These are phyloP conservation scores for Mrakiaceae sp. DNA, from an alignment of 1,284 basidiomycete genomes.

Conservation along the genomic window DNA sequence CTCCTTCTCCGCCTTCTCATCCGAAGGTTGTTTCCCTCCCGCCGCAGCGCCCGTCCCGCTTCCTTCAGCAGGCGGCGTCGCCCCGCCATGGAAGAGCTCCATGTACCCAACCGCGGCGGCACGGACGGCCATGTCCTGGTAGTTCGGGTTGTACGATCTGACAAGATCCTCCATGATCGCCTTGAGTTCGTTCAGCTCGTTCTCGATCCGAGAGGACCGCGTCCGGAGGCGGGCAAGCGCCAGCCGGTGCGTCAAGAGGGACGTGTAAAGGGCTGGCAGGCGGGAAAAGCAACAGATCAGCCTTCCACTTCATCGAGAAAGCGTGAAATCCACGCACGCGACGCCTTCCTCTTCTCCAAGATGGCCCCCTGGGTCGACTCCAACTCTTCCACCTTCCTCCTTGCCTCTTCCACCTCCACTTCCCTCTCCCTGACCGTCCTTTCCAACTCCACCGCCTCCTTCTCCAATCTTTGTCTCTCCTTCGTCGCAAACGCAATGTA, in stretches of 20 bases:
- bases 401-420: conserved; percentile 31
- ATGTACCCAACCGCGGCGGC: conserved; percentile 93
- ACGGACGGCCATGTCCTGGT: conserved; percentile 91
- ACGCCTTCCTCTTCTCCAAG: conserved; percentile 68
- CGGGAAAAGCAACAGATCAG: not conserved
- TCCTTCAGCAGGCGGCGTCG: conserved; percentile 14
- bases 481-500: conserved; percentile 79
- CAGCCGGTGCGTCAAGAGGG: conserved; percentile 58
- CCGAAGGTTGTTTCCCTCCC: conserved; percentile 31
- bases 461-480: conserved; percentile 70
- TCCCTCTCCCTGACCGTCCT: conserved; percentile 56
- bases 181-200: conserved; percentile 65
- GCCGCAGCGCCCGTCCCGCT: conserved; percentile 36
- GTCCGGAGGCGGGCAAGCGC: conserved; percentile 65
- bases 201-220: conserved; percentile 58
- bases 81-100: conserved; percentile 47
- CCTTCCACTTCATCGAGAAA: not conserved
- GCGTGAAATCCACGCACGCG: conserved; percentile 46
- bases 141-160: conserved; percentile 90
- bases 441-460: conserved; percentile 44
- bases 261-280: conserved; percentile 59
- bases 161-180: conserved; percentile 73
- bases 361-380: conserved; percentile 23
- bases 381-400: conserved; percentile 25
- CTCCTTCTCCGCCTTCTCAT: conserved; percentile 31